Conservation (phyloP, 164 flowering plant genomes). For the Liquidambar formosana region DNA sequence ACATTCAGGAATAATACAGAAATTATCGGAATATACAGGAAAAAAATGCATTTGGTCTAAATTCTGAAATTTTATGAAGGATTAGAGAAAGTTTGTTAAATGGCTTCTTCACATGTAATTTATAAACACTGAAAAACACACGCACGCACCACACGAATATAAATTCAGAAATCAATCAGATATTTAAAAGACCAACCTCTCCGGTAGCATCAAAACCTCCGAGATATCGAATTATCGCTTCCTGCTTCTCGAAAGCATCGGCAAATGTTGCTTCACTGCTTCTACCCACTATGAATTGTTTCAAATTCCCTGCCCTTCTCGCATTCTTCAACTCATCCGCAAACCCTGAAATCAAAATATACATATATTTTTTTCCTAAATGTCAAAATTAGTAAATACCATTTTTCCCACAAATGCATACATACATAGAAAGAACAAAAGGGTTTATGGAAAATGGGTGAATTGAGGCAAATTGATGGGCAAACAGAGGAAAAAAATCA, state of each 20-base stretch:
- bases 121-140: background rate
- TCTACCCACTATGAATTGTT: conserved; percentile 77
- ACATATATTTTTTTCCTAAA: background rate
- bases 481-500: background rate
- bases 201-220: conserved; percentile 80
- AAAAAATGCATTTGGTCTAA: background rate
- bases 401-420: background rate
- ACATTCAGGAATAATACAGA: too few relatives aligned
- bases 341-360: conserved; percentile 43
- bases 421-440: background rate
- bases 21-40: background rate
- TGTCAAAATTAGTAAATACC: background rate
- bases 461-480: background rate
- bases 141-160: too few relatives aligned
- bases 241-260: conserved; percentile 88
- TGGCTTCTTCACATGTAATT: background rate
- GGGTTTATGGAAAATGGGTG: background rate
- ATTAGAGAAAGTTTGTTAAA: background rate
- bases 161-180: background rate
- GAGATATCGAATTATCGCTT: conserved; percentile 74
- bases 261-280: conserved; percentile 81
- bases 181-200: conserved; percentile 49
- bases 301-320: conserved; percentile 58
- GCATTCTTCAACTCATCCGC: conserved; percentile 81
- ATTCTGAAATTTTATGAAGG: background rate